Evolutionary conservation across 2,329 filamentous ascomycete species (phyloP), one percentile per base, ranked within the genome.

Genomic region (Arthrinium phaeospermum): DNA sequence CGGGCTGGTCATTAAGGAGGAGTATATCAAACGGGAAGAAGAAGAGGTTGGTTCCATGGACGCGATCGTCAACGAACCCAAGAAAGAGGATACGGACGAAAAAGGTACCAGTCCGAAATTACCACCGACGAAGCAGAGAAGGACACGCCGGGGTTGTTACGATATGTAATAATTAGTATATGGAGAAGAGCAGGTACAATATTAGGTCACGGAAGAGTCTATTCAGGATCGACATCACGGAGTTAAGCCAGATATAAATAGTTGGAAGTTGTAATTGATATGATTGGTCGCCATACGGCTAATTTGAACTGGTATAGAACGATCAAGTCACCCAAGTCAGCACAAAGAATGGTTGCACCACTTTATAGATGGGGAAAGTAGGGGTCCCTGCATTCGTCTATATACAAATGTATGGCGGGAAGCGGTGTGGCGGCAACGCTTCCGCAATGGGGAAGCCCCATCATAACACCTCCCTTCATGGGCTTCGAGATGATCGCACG

Each of bases 31-130:
- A 46, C 72, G 79, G 70, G 76, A 78, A 57, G 79, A 82, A 71
- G 75, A 75, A 49, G 73, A 80, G 73, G 71, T 79, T 5, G 77
- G 81, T 71, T 75, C 77, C 67, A 75, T 76, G 64, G 53, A 61
- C 53, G 34, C 34, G 53, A 16, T 37, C 53, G 22, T 61, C 27
- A 37, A 34, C 27, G 30, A 61, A 22, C 53, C 30, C 30, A 61
- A 61, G 12, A 19, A n/a, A 12, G 57, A 64, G 34, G 57, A 41
- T n/a, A 10, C 10, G 12, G 13, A 30, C 27, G 27, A n/a, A 41
- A 8, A 37, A 64, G 57, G 34, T 5, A 24, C n/a, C 22, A 41
- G 57, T 19, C 57, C 57, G 16, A n/a, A 64, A 41, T 34, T 14
- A 57, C 27, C 30, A n/a, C 53, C 57, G 1, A 22, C 3, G 10